Percentiles rank a stretch among this genome's conserved stretches.
These are phyloP conservation scores for Coniella vitis DNA, from an alignment of 2,329 filamentous ascomycete genomes.

Conservation along the genomic window DNA sequence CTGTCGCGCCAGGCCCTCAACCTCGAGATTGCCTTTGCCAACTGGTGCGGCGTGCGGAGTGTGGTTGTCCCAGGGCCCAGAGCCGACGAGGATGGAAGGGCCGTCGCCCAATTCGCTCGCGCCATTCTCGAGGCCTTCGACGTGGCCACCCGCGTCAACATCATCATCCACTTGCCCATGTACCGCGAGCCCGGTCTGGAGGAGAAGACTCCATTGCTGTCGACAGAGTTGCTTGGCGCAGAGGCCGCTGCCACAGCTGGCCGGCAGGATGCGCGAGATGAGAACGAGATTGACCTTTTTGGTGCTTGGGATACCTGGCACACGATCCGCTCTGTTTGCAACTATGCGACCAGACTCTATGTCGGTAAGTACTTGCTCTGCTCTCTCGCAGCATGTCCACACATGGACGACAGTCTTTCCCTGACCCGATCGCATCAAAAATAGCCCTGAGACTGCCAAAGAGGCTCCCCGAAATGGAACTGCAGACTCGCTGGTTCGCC, in stretches of 20 bases:
- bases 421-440: constrained; percentile 3
- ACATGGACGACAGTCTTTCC: too few species aligned
- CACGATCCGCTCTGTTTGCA: constrained; percentile 74
- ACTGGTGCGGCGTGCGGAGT: constrained; percentile 84
- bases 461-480: constrained; percentile 49
- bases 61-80: constrained; percentile 76
- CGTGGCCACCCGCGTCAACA: constrained; percentile 67
- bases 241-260: constrained; percentile 19
- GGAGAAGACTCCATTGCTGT: constrained; percentile 45
- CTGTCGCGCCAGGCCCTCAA: constrained; percentile 86
- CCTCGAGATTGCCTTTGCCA: constrained; percentile 88
- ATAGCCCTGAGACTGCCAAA: constrained; percentile 49
- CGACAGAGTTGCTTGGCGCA: constrained; percentile 31
- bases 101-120: constrained; percentile 71
- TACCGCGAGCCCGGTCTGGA: constrained; percentile 62
- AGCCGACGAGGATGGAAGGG: constrained; percentile 40
- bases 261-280: constrained; percentile 12
- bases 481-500: constrained; percentile 63
- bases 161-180: constrained; percentile 80
- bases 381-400: too few species aligned
- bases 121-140: constrained; percentile 74
- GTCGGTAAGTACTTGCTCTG: constrained; percentile 60
- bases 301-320: constrained; percentile 94
- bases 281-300: constrained; percentile 58
- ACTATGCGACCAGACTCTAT: constrained; percentile 73